These are phyloP conservation scores for Biscutella auriculata DNA, from an alignment of 441 rosid species.

Conservation along the genomic window DNA sequence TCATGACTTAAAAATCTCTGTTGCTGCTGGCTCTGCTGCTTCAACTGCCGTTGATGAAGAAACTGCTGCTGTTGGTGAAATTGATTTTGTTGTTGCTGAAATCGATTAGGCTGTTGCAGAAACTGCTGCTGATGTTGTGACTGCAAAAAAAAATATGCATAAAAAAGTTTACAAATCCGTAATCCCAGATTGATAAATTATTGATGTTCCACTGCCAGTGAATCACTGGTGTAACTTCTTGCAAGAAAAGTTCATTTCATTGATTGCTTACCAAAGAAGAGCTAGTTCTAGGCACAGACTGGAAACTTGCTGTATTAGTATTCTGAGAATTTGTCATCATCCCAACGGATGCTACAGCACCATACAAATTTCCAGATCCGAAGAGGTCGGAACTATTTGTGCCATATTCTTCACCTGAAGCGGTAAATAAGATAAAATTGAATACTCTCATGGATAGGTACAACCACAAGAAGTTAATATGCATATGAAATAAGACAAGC, in stretches of 20 bases:
- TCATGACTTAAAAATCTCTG: conserved; percentile 43
- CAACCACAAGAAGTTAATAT: no score
- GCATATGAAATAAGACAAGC: no score
- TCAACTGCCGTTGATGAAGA: conserved; percentile 34
- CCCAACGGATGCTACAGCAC: conserved; percentile 55
- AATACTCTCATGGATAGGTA: no score
- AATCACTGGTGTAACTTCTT: no score
- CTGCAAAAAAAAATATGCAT: conserved; percentile 42
- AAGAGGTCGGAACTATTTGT: conserved; percentile 49
- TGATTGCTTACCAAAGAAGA: conserved; percentile 44
- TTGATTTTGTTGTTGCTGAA: conserved; percentile 49
- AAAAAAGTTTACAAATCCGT: no score
- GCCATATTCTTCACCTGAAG: conserved; percentile 79
- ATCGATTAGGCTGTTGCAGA: conserved; percentile 56
- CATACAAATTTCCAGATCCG: conserved; percentile 60
- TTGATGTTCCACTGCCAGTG: no score
- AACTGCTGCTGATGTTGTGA: conserved; percentile 58
- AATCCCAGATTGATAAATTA: no score
- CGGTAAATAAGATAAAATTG: background rate
- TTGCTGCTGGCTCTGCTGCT: conserved; percentile 65
- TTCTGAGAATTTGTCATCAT: conserved; percentile 54
- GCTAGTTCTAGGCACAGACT: conserved; percentile 46
- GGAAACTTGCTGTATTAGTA: conserved; percentile 44
- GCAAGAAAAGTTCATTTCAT: conserved; percentile 12
- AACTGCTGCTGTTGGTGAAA: conserved; percentile 55